phyloP scores from a whole-genome alignment of 441 rosid genomes.

The Arabidopsis lyrata region DNA sequence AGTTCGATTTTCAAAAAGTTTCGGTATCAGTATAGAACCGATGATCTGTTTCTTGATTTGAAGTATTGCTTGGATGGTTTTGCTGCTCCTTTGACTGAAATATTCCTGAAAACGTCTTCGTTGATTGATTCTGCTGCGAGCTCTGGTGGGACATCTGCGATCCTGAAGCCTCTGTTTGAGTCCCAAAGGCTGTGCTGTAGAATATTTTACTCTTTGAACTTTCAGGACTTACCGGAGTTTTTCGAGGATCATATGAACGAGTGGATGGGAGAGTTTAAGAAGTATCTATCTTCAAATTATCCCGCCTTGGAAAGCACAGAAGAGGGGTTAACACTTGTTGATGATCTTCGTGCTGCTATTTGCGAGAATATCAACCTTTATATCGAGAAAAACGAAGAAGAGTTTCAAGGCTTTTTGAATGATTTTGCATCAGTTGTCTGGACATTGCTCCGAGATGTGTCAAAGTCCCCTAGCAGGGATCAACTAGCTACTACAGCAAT shows the following conservation, averaged over 20 bases:
- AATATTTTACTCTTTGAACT: conserved; percentile 85
- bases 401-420: conserved; percentile 69
- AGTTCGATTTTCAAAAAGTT: conserved; percentile 89
- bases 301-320: conserved; percentile 62
- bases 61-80: conserved; percentile 84
- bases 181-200: conserved; percentile 91
- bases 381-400: conserved; percentile 97
- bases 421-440: conserved; percentile 86
- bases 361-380: conserved; percentile 94
- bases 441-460: conserved; percentile 82
- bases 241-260: conserved; percentile 94
- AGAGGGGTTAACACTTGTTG: conserved; percentile 68
- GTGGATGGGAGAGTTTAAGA: conserved; percentile 91
- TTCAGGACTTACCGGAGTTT: conserved; percentile 91
- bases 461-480: conserved; percentile 76
- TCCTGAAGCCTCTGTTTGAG: conserved; percentile 69
- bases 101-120: conserved; percentile 66
- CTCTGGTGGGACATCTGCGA: conserved; percentile 56
- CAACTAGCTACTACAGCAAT: conserved; percentile 84
- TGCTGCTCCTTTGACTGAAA: conserved; percentile 68
- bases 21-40: conserved; percentile 78
- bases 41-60: conserved; percentile 78
- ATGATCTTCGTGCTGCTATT: conserved; percentile 83
- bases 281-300: conserved; percentile 68
- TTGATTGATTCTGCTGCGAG: conserved; percentile 63